These are phyloP conservation scores for Globomyces pollinis-pini DNA, from an alignment of 192 early-diverging fungal genomes.

Conservation along the genomic window DNA sequence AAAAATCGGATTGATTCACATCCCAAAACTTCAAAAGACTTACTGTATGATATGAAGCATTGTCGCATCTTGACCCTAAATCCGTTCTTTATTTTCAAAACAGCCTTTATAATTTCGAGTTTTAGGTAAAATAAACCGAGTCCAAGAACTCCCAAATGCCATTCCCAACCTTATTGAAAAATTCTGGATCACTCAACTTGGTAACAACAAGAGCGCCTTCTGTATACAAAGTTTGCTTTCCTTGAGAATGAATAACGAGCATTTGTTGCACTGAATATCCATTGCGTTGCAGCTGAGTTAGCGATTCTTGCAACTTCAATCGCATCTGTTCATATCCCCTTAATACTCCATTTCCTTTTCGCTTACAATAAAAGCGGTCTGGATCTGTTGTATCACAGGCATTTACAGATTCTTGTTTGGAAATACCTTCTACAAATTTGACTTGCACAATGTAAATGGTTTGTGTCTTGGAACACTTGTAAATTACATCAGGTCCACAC, in stretches of 20 bases:
- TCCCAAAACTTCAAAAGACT: too few relatives aligned
- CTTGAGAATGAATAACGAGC: slow-evolving; percentile 21
- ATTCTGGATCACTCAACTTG: slow-evolving; percentile 15
- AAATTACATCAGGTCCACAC: slow-evolving; percentile 28
- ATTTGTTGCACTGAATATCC: slow-evolving; percentile 11
- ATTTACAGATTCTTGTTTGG: slow-evolving; percentile 22
- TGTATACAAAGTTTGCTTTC: slow-evolving; percentile 15
- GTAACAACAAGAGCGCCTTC: slow-evolving; percentile 12
- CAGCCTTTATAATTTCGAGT: too few relatives aligned
- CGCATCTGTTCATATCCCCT: slow-evolving; percentile 13
- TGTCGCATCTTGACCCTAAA: too few relatives aligned
- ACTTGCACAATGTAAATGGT: slow-evolving; percentile 26
- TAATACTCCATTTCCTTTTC: slow-evolving; percentile 4
- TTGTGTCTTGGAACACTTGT: slow-evolving; percentile 12
- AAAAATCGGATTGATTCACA: too few relatives aligned
- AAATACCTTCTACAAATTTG: slow-evolving; percentile 23
- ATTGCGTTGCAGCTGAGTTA: slow-evolving; percentile 5
- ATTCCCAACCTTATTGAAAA: slow-evolving; percentile 15
- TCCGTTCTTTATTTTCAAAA: too few relatives aligned
- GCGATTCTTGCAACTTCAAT: slow-evolving; percentile 2
- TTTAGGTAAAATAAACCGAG: too few relatives aligned
- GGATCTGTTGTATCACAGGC: slow-evolving; percentile 26
- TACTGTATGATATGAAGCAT: too few relatives aligned
- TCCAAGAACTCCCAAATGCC: slow-evolving; percentile 27
- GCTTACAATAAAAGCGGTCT: slow-evolving; percentile 20